A percentile compares a stretch with the other conserved stretches of the same genome.
Conservation (phyloP, 2,329 filamentous ascomycete genomes). For the Gliomastix tumulicola region DNA sequence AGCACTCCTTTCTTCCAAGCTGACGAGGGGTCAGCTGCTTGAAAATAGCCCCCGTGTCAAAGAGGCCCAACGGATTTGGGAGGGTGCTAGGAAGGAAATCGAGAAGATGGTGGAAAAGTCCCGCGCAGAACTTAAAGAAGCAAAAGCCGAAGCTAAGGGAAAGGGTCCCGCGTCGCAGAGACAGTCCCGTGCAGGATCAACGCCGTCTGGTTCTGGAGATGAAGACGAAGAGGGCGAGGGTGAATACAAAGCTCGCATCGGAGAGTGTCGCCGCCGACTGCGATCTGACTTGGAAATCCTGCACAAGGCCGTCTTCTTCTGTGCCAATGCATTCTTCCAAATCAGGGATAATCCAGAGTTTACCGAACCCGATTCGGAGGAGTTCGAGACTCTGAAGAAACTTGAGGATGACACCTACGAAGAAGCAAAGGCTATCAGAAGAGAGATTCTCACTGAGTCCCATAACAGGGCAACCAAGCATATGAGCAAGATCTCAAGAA, state of each 20-base stretch:
- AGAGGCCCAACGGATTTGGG: slow-evolving; percentile 66
- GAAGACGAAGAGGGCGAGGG: slow-evolving; percentile 25
- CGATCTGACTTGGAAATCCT: slow-evolving; percentile 70
- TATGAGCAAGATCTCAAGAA: slow-evolving; percentile 56
- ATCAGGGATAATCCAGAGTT: slow-evolving; percentile 65
- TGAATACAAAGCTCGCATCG: slow-evolving; percentile 33
- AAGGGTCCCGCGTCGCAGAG: slow-evolving; percentile 1
- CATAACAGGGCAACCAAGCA: slow-evolving; percentile 29
- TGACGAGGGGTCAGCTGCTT: slow-evolving; percentile 69
- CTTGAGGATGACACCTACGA: slow-evolving; percentile 71
- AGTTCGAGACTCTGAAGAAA: slow-evolving; percentile 59
- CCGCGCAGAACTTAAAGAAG: slow-evolving; percentile 50
- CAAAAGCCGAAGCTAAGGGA: slow-evolving; percentile 17
- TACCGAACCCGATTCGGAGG: slow-evolving; percentile 59
- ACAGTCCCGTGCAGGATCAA: neutral
- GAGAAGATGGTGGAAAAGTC: slow-evolving; percentile 53
- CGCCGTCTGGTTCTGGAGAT: neutral
- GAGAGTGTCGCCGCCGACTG: slow-evolving; percentile 55
- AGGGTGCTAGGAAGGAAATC: slow-evolving; percentile 43
- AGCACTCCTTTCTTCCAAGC: slow-evolving; percentile 51
- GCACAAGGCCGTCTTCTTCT: slow-evolving; percentile 79
- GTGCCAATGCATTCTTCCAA: slow-evolving; percentile 76
- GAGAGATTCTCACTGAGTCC: slow-evolving; percentile 64
- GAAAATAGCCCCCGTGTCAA: slow-evolving; percentile 65
- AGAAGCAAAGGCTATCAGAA: slow-evolving; percentile 66